Evolutionary conservation across 495 filamentous ascomycete species (phyloP), one percentile per base, ranked within the genome.

Genomic region (Letharia columbiana): DNA sequence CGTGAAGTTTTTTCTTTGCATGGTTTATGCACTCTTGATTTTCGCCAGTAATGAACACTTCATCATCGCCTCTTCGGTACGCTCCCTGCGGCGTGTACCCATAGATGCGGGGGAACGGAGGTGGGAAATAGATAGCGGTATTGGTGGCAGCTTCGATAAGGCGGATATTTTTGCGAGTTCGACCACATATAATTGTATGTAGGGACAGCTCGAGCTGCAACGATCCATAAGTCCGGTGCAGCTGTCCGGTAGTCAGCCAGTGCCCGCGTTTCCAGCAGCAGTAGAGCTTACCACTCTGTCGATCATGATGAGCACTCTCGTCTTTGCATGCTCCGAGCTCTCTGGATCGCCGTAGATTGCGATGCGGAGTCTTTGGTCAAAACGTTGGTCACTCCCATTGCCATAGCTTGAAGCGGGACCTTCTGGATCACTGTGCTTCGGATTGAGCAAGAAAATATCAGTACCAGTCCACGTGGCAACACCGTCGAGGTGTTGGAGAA

Each of bases 121-220:
- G 91, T 28, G 94, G 94, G 72, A 98, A 96, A 76, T 98, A 98
- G 68, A 98, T 97, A 47, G 94, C 93, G 18, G 95, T 96, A 70
- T 90, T 89, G 18, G 94, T 96, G 31, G 87, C 83, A 18, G 94
- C 92, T 75, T 98, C 94, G 71, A 98, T 96, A 62, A 91, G 79
- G 80, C 97, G 96, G 77, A 98, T 93, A 72, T 97, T 96, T 79
- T 96, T 94, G 70, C 93, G 84, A 67, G 89, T 90, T 18, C 93
- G 89, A 39, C 94, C 94, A 74, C 92, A 96, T 60, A 96, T 83
- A 66, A 96, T 78, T 47, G 89, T 91, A 74, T 98, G 95, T 74
- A 96, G 81, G 35, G 91, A 90, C 37, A 91, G 77, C 71, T 98
- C 94, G 66, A 97, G 81, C 70, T 88, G 88, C 73, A 90, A 86